Conservation (phyloP, 768 basidiomycete genomes). For the Mycena floridula region DNA sequence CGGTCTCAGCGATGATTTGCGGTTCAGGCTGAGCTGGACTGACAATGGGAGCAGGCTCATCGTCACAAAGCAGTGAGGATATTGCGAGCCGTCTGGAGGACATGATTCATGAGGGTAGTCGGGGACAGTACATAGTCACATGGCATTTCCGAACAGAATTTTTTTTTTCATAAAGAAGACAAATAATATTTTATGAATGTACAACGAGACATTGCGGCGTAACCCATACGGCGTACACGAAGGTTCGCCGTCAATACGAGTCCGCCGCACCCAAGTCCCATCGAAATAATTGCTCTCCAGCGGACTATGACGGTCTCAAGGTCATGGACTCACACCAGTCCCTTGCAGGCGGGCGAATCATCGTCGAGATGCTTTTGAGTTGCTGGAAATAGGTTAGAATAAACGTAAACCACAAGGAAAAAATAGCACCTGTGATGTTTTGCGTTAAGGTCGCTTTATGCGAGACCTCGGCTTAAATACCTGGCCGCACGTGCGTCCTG, state of each 20-base stretch:
- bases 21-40: slow-evolving; percentile 5
- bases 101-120: slow-evolving; percentile 40
- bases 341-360: slow-evolving; percentile 58
- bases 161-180: slow-evolving; percentile 1
- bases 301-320: slow-evolving; percentile 79
- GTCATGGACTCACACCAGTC: slow-evolving; percentile 79
- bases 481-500: too few relatives aligned
- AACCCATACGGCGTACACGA: slow-evolving; percentile 64
- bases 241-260: slow-evolving; percentile 41
- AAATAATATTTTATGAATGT: slow-evolving; percentile 34
- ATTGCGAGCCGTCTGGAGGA: slow-evolving; percentile 68
- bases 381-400: slow-evolving; percentile 31
- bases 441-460: slow-evolving; percentile 57
- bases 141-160: too few relatives aligned
- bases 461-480: too few relatives aligned
- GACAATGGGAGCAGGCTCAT: slow-evolving; percentile 16
- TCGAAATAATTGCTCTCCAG: slow-evolving; percentile 63
- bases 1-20: slow-evolving; percentile 17
- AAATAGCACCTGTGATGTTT: slow-evolving; percentile 51
- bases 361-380: slow-evolving; percentile 88
- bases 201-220: slow-evolving; percentile 90
- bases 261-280: slow-evolving; percentile 88
- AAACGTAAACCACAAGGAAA: background rate
- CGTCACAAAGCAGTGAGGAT: slow-evolving; percentile 64
- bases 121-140: too few relatives aligned